Evolutionary conservation across 352 stramenopile genomes (phyloP).

Genomic region (Peronospora tabacina): DNA sequence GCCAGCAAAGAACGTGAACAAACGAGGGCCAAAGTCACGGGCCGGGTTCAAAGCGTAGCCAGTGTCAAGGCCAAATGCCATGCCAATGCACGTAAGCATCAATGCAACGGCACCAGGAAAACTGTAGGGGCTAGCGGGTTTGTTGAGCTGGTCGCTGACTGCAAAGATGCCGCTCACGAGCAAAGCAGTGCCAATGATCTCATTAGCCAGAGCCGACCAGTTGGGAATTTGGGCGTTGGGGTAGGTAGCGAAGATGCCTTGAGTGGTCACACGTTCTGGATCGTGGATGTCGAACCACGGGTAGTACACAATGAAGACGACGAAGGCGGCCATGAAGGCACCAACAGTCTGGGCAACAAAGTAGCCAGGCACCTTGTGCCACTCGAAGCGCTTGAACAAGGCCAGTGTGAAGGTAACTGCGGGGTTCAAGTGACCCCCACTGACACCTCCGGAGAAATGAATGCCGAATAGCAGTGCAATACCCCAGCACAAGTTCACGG

Average conservation of each 20-base stretch:
- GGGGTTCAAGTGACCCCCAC: constrained; percentile 55
- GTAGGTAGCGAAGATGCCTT: constrained; percentile 48
- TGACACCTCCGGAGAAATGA: constrained; percentile 45
- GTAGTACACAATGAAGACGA: constrained; percentile 59
- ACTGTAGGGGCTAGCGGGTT: constrained; percentile 33
- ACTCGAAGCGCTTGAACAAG: constrained; percentile 46
- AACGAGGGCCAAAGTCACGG: constrained; percentile 38
- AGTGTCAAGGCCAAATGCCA: constrained; percentile 34
- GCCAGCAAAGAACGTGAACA: constrained; percentile 42
- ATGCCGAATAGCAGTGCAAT: constrained; percentile 56
- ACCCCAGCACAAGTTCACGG: constrained; percentile 50
- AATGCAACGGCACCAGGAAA: constrained; percentile 30
- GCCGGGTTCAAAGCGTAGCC: constrained; percentile 40
- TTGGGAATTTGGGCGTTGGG: constrained; percentile 35
- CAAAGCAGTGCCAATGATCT: constrained; percentile 38
- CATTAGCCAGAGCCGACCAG: constrained; percentile 33
- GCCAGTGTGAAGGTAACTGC: constrained; percentile 49
- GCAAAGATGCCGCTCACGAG: constrained; percentile 40
- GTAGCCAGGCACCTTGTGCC: constrained; percentile 47
- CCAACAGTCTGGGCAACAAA: constrained; percentile 39
- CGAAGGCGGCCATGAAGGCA: constrained; percentile 34
- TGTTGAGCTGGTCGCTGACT: constrained; percentile 39
- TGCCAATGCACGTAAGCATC: constrained; percentile 31
- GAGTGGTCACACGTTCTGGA: constrained; percentile 28
- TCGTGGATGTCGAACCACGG: constrained; percentile 45